Evolutionary conservation across 2,329 filamentous ascomycete genomes (phyloP).

Genomic region (Fusarium keratoplasticum): DNA sequence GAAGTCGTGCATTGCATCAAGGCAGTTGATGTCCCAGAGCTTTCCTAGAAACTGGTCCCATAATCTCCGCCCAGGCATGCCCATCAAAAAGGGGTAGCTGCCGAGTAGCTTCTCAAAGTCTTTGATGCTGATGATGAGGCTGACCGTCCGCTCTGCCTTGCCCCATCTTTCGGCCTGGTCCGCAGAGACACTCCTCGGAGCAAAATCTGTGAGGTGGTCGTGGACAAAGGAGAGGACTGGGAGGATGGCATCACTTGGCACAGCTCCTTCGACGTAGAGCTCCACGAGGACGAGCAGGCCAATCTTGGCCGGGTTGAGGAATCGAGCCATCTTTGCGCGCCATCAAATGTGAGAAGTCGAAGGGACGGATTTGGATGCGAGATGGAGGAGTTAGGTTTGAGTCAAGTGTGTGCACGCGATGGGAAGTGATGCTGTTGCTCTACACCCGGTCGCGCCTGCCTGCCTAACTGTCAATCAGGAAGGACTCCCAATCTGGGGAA

Average conservation of each 20-base stretch:
- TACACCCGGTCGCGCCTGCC: constrained; percentile 25
- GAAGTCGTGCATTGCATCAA: constrained; percentile 83
- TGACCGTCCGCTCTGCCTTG: constrained; percentile 62
- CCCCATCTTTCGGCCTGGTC: constrained; percentile 55
- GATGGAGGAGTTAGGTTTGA: neutral
- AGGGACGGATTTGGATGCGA: neutral
- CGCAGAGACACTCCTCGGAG: constrained; percentile 43
- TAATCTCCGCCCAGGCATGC: constrained; percentile 80
- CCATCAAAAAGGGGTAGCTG: constrained; percentile 62
- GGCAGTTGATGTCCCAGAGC: constrained; percentile 85
- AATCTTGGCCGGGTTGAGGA: constrained; percentile 89
- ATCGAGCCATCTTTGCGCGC: constrained; percentile 73
- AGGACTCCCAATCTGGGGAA: neutral
- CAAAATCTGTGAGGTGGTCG: constrained; percentile 71
- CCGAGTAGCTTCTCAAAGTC: constrained; percentile 70
- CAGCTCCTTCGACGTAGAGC: constrained; percentile 79
- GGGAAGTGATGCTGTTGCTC: neutral
- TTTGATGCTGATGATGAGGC: constrained; percentile 65
- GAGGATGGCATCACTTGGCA: constrained; percentile 77
- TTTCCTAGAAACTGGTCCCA: constrained; percentile 87
- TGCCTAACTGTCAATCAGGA: constrained; percentile 16
- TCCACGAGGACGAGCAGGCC: constrained; percentile 83
- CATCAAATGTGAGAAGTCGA: neutral
- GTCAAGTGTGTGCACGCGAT: neutral
- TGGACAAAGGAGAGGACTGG: constrained; percentile 84